phyloP scores from a whole-genome alignment of 163 green algal species.

The Coccomyxa subellipsoidea region DNA sequence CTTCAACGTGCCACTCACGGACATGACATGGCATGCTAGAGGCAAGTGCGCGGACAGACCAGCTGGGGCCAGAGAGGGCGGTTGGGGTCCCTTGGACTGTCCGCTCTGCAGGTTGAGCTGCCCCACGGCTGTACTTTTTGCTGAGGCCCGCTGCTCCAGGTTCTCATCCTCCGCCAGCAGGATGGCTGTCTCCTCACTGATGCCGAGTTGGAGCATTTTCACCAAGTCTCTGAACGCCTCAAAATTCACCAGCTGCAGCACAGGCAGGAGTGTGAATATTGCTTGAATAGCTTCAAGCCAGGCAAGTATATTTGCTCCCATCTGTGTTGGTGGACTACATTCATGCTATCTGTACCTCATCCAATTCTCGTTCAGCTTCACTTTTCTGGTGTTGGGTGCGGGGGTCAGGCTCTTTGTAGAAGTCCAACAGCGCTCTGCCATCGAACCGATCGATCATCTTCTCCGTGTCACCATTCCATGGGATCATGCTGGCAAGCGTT shows the following conservation, averaged over 20 bases:
- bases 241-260: conserved; percentile 59
- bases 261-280: background rate
- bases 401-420: conserved; percentile 47
- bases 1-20: too few relatives aligned
- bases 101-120: background rate
- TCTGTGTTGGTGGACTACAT: background rate
- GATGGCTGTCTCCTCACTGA: conserved; percentile 54
- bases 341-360: conserved; percentile 53
- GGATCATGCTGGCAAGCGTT: conserved; percentile 57
- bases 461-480: conserved; percentile 60
- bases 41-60: background rate
- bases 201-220: conserved; percentile 41
- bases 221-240: conserved; percentile 68
- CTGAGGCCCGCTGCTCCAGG: conserved; percentile 47
- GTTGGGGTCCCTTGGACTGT: background rate
- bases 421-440: conserved; percentile 67
- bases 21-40: background rate
- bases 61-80: background rate
- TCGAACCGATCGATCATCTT: conserved; percentile 63
- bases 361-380: conserved; percentile 53
- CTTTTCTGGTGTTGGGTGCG: conserved; percentile 19
- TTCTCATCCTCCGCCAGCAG: conserved; percentile 47
- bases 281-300: background rate
- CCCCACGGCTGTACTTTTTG: conserved; percentile 23
- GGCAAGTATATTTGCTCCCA: background rate